Evolutionary conservation across 805 yeast species (phyloP).

Genomic region (Saccharomycopsis vini): DNA sequence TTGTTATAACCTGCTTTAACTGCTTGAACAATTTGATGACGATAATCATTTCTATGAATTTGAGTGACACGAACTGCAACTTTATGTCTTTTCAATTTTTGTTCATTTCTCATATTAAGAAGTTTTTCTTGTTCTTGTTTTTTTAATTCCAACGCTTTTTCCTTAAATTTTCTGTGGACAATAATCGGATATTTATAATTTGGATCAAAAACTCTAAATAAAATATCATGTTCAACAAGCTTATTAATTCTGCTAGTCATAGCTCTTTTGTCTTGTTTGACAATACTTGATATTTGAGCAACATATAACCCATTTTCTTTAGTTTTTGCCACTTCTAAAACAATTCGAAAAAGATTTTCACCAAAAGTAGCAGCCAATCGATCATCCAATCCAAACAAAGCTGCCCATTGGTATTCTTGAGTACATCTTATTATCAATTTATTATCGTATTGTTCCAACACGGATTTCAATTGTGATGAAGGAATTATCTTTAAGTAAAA

Average conservation of each 20-base stretch:
- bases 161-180: background rate
- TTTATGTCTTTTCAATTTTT: no score
- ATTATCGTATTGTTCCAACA: background rate
- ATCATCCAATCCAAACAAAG: slow-evolving; percentile 6
- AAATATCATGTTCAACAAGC: slow-evolving; percentile 1
- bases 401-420: slow-evolving; percentile 2
- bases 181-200: background rate
- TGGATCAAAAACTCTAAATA: background rate
- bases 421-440: background rate
- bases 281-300: background rate
- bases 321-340: slow-evolving; percentile 4
- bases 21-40: background rate
- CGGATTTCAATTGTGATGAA: background rate
- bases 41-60: background rate
- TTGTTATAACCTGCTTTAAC: slow-evolving; percentile 3
- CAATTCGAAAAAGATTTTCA: slow-evolving; percentile 1
- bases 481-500: no score
- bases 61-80: background rate
- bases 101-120: no score
- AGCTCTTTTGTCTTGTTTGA: slow-evolving; percentile 8
- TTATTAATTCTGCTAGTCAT: slow-evolving; percentile 2
- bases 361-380: slow-evolving; percentile 2
- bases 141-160: background rate
- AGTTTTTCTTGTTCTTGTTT: no score
- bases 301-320: slow-evolving; percentile 1